phyloP scores from a whole-genome alignment of 768 basidiomycete genomes.

The Mycena rebaudengoi region DNA sequence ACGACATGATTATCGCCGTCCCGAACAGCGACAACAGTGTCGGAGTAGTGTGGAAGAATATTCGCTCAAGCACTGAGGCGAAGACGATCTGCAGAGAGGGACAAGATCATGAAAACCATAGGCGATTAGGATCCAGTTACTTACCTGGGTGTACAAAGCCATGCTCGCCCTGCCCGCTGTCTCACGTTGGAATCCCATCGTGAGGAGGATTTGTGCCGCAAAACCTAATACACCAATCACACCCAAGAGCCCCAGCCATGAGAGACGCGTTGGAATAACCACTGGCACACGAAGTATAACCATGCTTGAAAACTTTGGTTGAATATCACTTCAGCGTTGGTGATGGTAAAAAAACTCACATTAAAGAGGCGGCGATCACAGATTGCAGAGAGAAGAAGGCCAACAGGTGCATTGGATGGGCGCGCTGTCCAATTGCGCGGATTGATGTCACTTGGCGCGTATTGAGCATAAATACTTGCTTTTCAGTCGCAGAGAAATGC shows the following conservation, averaged over 20 bases:
- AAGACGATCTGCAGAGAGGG: constrained; percentile 63
- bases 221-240: constrained; percentile 65
- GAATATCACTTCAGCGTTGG: too few relatives aligned
- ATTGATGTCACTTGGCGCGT: constrained; percentile 49
- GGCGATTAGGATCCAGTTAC: neutral
- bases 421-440: constrained; percentile 78
- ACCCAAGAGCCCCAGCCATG: constrained; percentile 56
- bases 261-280: constrained; percentile 53
- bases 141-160: constrained; percentile 62
- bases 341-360: constrained; percentile 36
- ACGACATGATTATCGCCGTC: constrained; percentile 66
- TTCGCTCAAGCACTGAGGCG: constrained; percentile 67
- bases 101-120: neutral
- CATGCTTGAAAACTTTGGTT: too few relatives aligned
- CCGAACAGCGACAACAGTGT: constrained; percentile 69
- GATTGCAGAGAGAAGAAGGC: constrained; percentile 71
- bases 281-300: constrained; percentile 46
- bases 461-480: neutral
- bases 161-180: constrained; percentile 69
- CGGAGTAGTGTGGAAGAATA: constrained; percentile 69
- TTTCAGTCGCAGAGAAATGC: constrained; percentile 33
- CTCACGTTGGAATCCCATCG: constrained; percentile 69
- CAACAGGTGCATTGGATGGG: constrained; percentile 78
- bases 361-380: constrained; percentile 46
- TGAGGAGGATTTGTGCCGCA: constrained; percentile 60